A percentile compares a stretch with the other conserved stretches of the same genome.
phyloP scores from a whole-genome alignment of 805 yeast genomes.

The Debaryomyces castellii region DNA sequence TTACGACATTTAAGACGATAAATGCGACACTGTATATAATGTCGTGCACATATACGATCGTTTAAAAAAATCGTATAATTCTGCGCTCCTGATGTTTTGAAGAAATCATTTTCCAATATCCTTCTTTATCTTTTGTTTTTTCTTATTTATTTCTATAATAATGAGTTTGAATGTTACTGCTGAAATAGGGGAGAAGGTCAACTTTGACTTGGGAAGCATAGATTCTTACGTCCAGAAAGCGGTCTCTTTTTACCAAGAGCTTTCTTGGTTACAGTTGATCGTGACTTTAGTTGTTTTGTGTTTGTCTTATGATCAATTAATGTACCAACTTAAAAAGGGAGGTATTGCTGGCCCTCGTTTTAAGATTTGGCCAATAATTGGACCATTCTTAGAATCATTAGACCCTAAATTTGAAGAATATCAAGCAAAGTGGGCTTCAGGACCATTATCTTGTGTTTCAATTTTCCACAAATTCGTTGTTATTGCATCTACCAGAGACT shows the following conservation, averaged over 20 bases:
- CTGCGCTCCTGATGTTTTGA: not conserved
- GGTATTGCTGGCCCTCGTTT: slow-evolving; percentile 84
- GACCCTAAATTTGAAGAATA: slow-evolving; percentile 96
- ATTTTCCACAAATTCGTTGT: slow-evolving; percentile 98
- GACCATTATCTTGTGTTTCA: slow-evolving; percentile 93
- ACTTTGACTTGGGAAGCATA: slow-evolving; percentile 4
- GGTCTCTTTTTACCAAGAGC: slow-evolving; percentile 12
- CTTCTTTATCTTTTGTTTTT: not conserved
- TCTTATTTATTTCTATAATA: not conserved
- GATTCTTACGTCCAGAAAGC: slow-evolving; percentile 12
- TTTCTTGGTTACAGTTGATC: slow-evolving; percentile 57
- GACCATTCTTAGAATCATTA: slow-evolving; percentile 90
- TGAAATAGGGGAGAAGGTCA: slow-evolving; percentile 1
- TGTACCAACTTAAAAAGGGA: slow-evolving; percentile 80
- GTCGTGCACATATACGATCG: slow-evolving; percentile 3
- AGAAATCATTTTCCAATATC: not conserved
- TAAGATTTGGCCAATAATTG: slow-evolving; percentile 93
- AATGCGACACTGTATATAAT: not conserved
- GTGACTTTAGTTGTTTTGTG: slow-evolving; percentile 47
- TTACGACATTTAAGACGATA: not conserved
- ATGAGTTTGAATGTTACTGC: slow-evolving; percentile 5
- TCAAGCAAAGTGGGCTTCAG: slow-evolving; percentile 89
- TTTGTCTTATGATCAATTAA: slow-evolving; percentile 70
- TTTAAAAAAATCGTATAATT: not conserved
- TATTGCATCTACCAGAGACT: slow-evolving; percentile 83